Evolutionary conservation across 768 basidiomycete species (phyloP), one percentile per base, ranked within the genome.

Genomic region (Russula olivacea): DNA sequence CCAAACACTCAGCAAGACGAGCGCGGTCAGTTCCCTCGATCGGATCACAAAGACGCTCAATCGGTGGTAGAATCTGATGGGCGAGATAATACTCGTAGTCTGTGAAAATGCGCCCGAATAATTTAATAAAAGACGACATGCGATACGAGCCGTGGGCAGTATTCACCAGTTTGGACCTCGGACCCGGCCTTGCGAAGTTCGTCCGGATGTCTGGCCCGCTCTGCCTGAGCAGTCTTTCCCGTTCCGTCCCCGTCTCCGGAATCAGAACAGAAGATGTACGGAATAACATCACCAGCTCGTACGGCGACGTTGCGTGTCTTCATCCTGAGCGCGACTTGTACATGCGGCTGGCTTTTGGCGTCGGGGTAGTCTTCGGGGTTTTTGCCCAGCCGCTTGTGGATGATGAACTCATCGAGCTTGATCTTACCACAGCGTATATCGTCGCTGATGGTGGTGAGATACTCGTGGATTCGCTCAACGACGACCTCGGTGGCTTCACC

Each of bases 281-380:
- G 87, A 61, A 99, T 91, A 61, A 99, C 96, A 71, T 98, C 95
- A 51, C 97, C 95, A 1, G 80, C 81, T 36, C 87, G 86, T 0
- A 93, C 91, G 12, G 83, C 84, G 7, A 82, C 85, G 36, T 94
- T 93, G 66, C 83, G 89, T 5, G 84, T 79, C 75, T 94, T 95
- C 87, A 96, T 83, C 43, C 91, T 82, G 54, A 97, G 76, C 0
- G 95, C 96, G 19, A 99, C 97, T 70, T 97, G 94, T 1, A 98
- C 96, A 70, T 99, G 97, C 1, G 97, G 97, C 69, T 95, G 95
- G 43, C 80, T 86, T 75, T 98, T 98, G 8, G 85, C 89, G 71
- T 98, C 96, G 0, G 96, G 95, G 71, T 98, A 99, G 69, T 97
- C 95, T 69, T 96, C 91, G 0, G 96, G 96, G 65, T 92, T 92